phyloP scores from a whole-genome alignment of 768 basidiomycete genomes.

The Megacollybia marginata region DNA sequence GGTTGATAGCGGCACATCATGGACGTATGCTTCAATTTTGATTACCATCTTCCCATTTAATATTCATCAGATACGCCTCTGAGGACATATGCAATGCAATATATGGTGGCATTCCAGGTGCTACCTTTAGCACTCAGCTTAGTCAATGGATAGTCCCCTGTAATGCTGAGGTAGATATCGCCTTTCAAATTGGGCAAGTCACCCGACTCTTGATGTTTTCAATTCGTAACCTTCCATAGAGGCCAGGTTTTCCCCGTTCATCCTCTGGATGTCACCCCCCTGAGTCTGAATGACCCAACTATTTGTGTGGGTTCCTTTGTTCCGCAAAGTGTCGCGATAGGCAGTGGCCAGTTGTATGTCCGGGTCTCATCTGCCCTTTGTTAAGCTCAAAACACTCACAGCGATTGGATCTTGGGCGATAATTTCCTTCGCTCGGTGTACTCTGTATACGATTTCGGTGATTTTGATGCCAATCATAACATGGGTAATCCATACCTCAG shows the following conservation, averaged over 20 bases:
- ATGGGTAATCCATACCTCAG: constrained; percentile 78
- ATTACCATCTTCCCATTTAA: constrained; percentile 3
- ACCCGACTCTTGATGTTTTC: neutral
- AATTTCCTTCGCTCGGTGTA: constrained; percentile 80
- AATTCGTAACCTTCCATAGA: constrained; percentile 28
- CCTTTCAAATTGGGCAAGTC: constrained; percentile 64
- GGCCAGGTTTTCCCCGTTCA: constrained; percentile 72
- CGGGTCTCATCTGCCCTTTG: neutral
- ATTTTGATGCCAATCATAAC: constrained; percentile 54
- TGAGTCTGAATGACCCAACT: constrained; percentile 32
- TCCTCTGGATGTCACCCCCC: constrained; percentile 66
- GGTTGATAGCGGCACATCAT: constrained; percentile 79
- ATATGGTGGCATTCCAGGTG: constrained; percentile 60
- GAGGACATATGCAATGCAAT: constrained; percentile 58
- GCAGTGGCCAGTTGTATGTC: constrained; percentile 59
- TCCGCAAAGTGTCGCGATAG: constrained; percentile 52
- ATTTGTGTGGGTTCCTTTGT: constrained; percentile 73
- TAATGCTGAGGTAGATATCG: constrained; percentile 65
- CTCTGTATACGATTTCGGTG: constrained; percentile 79
- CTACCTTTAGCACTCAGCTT: constrained; percentile 39
- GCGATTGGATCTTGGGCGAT: constrained; percentile 80
- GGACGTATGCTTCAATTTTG: constrained; percentile 42
- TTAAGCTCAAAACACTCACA: constrained; percentile 17
- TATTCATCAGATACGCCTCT: constrained; percentile 54
- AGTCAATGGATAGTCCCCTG: constrained; percentile 75